Percentiles rank a stretch among this genome's conserved stretches.
These are phyloP conservation scores for Saccharomycopsis olivae DNA, from an alignment of 805 yeast genomes.

Conservation along the genomic window DNA sequence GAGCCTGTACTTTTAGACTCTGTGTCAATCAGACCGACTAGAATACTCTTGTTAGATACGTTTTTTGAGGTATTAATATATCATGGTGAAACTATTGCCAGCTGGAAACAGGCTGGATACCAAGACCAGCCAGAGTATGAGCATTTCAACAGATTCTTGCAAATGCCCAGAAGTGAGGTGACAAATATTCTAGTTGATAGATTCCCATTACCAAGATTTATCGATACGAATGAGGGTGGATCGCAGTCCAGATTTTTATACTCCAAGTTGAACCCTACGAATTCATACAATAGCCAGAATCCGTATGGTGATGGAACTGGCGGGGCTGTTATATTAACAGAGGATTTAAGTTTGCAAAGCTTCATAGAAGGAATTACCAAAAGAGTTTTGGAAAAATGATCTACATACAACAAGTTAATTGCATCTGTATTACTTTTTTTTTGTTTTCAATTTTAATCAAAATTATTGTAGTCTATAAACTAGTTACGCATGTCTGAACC, in stretches of 20 bases:
- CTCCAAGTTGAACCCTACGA: slow-evolving; percentile 91
- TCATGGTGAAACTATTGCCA: slow-evolving; percentile 91
- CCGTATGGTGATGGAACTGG: slow-evolving; percentile 38
- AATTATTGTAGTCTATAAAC: no score
- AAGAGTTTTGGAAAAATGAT: slow-evolving; percentile 6
- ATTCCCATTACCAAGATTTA: slow-evolving; percentile 95
- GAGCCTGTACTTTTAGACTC: slow-evolving; percentile 88
- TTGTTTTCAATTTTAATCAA: no score
- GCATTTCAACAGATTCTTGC: slow-evolving; percentile 75
- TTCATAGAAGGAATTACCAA: slow-evolving; percentile 15
- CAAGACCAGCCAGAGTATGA: slow-evolving; percentile 87
- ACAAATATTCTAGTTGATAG: slow-evolving; percentile 84
- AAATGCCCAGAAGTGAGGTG: slow-evolving; percentile 86
- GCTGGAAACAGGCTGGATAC: slow-evolving; percentile 93
- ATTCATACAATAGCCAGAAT: slow-evolving; percentile 54
- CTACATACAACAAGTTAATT: no score
- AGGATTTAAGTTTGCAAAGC: slow-evolving; percentile 17
- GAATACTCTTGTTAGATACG: slow-evolving; percentile 82
- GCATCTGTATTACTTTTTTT: no score
- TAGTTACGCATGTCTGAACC: slow-evolving; percentile 7
- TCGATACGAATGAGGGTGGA: slow-evolving; percentile 96
- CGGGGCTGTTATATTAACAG: slow-evolving; percentile 26
- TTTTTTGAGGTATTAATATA: slow-evolving; percentile 93
- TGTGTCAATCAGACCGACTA: slow-evolving; percentile 80
- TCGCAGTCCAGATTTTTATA: slow-evolving; percentile 95